Percentiles rank a stretch among this genome's conserved stretches.
Evolutionary conservation across 169 alveolate species (phyloP).

Genomic region (Eimeria maxima): DNA sequence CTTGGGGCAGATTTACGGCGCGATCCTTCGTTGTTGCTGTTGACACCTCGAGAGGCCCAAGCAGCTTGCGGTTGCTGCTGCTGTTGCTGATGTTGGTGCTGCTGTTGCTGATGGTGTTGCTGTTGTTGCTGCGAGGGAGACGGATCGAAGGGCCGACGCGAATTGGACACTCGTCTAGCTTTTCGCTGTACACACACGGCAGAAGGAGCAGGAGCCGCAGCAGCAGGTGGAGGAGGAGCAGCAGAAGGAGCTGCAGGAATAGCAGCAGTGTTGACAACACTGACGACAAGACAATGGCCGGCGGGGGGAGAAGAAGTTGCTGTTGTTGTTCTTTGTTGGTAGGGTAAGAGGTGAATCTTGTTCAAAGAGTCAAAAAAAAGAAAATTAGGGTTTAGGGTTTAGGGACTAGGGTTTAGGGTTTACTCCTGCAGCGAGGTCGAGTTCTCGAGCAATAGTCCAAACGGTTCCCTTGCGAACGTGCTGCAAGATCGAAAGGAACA

Average conservation of each 20-base stretch:
- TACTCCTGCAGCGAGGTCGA: constrained; percentile 67
- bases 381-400: too few species aligned
- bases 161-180: background rate
- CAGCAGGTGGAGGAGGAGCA: background rate
- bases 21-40: background rate
- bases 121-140: constrained; percentile 5
- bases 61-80: background rate
- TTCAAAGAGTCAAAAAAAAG: too few species aligned
- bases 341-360: too few species aligned
- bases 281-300: too few species aligned
- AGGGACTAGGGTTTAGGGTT: background rate
- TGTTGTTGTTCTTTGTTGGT: too few species aligned
- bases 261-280: too few species aligned
- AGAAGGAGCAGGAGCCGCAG: too few species aligned
- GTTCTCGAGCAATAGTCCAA: constrained; percentile 66
- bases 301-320: too few species aligned
- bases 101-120: constrained; percentile 13
- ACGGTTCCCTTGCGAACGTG: constrained; percentile 75
- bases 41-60: background rate
- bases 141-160: background rate
- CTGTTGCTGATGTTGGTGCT: background rate
- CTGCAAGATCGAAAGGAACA: background rate
- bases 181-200: constrained; percentile 24
- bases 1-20: constrained; percentile 21
- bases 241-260: background rate